phyloP scores from a whole-genome alignment of 2,329 filamentous ascomycete genomes.

The Cordyceps militaris region DNA sequence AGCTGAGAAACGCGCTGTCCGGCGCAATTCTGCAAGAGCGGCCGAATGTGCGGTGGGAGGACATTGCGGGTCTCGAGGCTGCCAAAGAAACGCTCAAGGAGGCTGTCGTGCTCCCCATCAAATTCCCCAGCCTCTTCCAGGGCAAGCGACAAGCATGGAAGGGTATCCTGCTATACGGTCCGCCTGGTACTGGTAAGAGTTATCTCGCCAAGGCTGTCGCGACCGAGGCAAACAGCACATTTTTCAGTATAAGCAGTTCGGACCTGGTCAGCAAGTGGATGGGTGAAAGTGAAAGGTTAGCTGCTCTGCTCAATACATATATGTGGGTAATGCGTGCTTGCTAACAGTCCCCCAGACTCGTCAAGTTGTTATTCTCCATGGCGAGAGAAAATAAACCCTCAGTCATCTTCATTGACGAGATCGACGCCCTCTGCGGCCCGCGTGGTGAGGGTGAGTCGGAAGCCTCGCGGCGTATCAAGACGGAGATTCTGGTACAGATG shows the following conservation, averaged over 20 bases:
- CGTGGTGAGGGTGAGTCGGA: constrained; percentile 93
- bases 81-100: constrained; percentile 98
- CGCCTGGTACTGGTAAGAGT: constrained; percentile 94
- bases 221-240: constrained; percentile 97
- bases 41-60: constrained; percentile 96
- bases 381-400: constrained; percentile 96
- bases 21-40: constrained; percentile 93
- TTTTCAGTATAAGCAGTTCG: constrained; percentile 96
- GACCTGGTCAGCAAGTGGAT: constrained; percentile 99
- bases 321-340: not conserved
- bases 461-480: constrained; percentile 95
- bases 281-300: constrained; percentile 93
- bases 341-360: constrained; percentile 53
- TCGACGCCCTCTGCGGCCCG: constrained; percentile 91
- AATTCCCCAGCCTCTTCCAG: constrained; percentile 93
- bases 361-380: constrained; percentile 96
- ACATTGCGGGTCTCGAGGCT: constrained; percentile 87
- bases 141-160: constrained; percentile 98
- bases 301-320: not conserved
- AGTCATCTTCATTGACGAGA: constrained; percentile 98
- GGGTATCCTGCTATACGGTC: constrained; percentile 91
- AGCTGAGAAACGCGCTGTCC: constrained; percentile 80
- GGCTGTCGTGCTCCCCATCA: constrained; percentile 94
- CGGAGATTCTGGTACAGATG: constrained; percentile 97
- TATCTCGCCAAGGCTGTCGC: constrained; percentile 96